Base-by-base conservation (phyloP, 2,329 filamentous ascomycete genomes). In the Verticillium isaacii region DNA sequence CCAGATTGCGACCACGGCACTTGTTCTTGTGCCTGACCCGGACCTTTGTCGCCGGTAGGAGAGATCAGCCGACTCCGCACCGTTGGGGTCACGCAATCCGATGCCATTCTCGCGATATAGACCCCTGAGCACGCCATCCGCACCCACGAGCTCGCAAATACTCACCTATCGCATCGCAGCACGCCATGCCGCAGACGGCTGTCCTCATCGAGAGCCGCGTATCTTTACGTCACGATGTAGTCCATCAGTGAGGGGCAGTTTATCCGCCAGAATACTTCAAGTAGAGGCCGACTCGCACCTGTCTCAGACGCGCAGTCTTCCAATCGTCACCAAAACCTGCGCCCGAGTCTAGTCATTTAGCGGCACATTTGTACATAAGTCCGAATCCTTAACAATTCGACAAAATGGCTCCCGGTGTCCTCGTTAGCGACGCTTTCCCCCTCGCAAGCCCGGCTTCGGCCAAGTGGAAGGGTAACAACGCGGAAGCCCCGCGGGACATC, bases 401-500 rank as follows among this genome's bases (percentile, higher is more conserved):
- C 52, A 23, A 11, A n/a, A 68, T 68, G 66, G 66, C 66, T 19
- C 66, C 66, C 5, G 66, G 64, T 41, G 37, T 65, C 12, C 64
- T 67, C 45, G 56, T 67, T 23, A 61, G 66, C 57, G 66, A 68
- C 41, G 45, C 62, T 29, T 19, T 50, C 12, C 45, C 62, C 12
- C 58, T 61, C 45, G 52, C 60, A 19, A 19, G 57, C 32, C 36
- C 61, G 15, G 32, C 61, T 12, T 19, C 41, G 39, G 60, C 52
- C 2, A 57, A 60, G 5, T 65, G 63, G 61, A 64, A 66, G 62
- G 62, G 60, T 6, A 73, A 73, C 66, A 75, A 74, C 65, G 60
- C 71, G 55, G 69, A 74, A 19, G 75, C 73, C 1, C 72, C 74
- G 1, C 70, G 68, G 15, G 66, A 70, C 64, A 71, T 80, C 64